Evolutionary conservation across 352 stramenopile genomes (phyloP), one percentile per base, ranked within the genome.

Genomic region (Globisporangium splendens): DNA sequence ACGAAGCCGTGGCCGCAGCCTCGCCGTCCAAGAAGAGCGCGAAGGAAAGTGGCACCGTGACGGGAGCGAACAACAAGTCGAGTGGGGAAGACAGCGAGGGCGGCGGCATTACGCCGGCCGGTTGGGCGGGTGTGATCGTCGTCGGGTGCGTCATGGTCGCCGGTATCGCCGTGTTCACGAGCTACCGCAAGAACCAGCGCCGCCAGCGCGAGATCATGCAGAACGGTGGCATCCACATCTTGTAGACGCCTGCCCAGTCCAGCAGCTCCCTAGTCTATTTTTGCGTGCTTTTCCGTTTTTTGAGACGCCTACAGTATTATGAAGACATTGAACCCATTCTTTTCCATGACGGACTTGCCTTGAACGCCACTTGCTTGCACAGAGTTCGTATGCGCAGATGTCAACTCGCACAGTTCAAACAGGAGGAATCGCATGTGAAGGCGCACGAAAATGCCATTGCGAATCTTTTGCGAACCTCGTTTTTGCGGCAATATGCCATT

Each of bases 181-280:
- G 82, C 69, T 91, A 91, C 70, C 77, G 76, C 59, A 91, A 76
- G 69, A 91, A 91, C 68, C 78, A 91, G 72, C 63, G 70, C 55
- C 75, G 79, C 39, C 82, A 91, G 69, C 79, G 75, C 49, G 74
- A 89, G 56, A 91, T 91, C 54, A 86, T 91, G 75, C 77, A 83
- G 49, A 83, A 88, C 56, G 70, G 70, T 8, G 70, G 70, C 28
- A 75, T 78, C 58, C 66, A 75, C 43, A 59, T 75, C 48, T 41
- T 78, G 48, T 78, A 73, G 35, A 44, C 13, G 39, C 39, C 13
- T n/a, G 38, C 13, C 3, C 39, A 5, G 6, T n/a, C n/a, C 28
- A 35, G 28, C 24, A 31, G 28, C 28, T 35, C 28, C 28, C 28
- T 35, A 35, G 28, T 35, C 5, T 8, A 35, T 35, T 35, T 35